Conservation (phyloP, 2,329 filamentous ascomycete species). For the Talaromyces piceae region DNA sequence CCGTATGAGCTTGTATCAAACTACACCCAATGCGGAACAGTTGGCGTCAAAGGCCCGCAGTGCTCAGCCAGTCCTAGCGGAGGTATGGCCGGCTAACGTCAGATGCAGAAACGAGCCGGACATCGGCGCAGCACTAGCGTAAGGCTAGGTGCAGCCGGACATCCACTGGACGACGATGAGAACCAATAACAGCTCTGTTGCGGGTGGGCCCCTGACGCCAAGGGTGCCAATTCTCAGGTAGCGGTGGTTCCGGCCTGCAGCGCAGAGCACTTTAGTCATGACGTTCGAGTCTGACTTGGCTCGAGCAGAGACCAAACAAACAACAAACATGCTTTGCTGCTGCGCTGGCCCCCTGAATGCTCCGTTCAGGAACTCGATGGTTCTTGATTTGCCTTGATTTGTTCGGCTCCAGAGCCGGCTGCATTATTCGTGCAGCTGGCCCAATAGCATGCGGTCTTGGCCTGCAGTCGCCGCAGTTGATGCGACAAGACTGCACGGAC, state of each 20-base stretch:
- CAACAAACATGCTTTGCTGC: no score
- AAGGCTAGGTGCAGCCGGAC: neutral
- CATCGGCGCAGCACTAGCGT: neutral
- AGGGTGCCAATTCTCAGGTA: neutral
- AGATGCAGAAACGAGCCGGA: neutral
- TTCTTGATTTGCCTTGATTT: no score
- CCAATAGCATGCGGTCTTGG: neutral
- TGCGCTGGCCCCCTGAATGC: neutral
- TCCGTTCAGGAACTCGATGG: neutral
- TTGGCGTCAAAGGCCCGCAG: neutral
- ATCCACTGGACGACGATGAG: neutral
- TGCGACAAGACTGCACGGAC: neutral
- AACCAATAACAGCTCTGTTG: neutral
- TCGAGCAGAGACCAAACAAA: neutral
- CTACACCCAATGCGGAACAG: slow-evolving; percentile 3
- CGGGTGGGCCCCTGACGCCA: neutral
- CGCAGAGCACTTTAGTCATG: no score
- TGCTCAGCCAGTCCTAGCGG: neutral
- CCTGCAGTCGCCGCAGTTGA: neutral
- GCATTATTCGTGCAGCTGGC: neutral
- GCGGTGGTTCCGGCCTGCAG: no score
- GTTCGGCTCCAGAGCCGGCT: neutral
- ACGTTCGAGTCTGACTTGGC: no score
- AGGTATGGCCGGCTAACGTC: neutral
- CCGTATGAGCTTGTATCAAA: neutral